Evolutionary conservation across 1,139 yeast species (phyloP), one percentile per base, ranked within the genome.

Genomic region (Pichia sp.): DNA sequence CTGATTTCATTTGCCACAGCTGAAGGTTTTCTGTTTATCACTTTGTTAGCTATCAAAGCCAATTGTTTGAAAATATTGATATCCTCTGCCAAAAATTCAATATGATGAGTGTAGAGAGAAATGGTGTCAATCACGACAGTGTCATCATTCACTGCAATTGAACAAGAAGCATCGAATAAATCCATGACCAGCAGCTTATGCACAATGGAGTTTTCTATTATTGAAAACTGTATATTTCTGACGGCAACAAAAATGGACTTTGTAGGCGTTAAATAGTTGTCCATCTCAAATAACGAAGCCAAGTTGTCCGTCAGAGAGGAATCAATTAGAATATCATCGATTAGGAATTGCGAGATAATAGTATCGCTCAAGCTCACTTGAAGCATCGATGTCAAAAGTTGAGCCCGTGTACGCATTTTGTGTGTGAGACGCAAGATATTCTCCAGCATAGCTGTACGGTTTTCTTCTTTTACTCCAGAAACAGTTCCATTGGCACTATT

Each of bases 291-390:
- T 14, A 64, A 55, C 2, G 68, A 62, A 1, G 61, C 55, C 16
- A 60, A 44, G 34, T 58, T 62, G 46, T 63, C 65, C 4, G 64
- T 54, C 6, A 60, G 50, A 4, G 67, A 60, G 4, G 66, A 63
- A 55, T 65, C 69, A 10, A 65, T 24, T 6, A 61, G 49, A 2
- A 62, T 48, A 53, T 67, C 70, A 46, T 66, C 69, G 9, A 64
- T 30, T 10, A 57, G 42, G 14, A 63, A 34, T 12, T 53, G 49
- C 3, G 53, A 30, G 2, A 48, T 30, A 4, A 65, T 20, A 3
- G 55, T 52, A 6, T 63, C 61, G 6, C 49, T 44, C 7, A 65
- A 43, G 6, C 51, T 36, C 5, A 64, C 10, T 20, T 56, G 53
- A 30, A 63, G n/a, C 12, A 49, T 41, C 3, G 64, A 45, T n/a